A percentile compares a stretch with the other conserved stretches of the same genome.
phyloP scores from a whole-genome alignment of 1,284 basidiomycete species.

The Cutaneotrichosporon cutaneum region DNA sequence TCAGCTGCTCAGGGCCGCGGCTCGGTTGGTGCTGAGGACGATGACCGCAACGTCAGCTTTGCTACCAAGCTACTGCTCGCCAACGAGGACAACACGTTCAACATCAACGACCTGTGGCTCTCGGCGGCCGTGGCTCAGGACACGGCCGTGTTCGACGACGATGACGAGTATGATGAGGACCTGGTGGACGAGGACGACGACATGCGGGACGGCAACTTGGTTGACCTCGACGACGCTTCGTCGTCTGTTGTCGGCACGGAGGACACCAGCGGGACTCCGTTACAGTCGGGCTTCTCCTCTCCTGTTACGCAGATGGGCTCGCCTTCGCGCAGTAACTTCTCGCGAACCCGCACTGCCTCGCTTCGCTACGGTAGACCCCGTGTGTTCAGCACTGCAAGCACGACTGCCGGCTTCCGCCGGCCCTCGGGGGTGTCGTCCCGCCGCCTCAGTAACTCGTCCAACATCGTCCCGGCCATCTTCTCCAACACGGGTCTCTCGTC shows the following conservation, averaged over 20 bases:
- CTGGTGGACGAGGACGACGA: slow-evolving; percentile 22
- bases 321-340: slow-evolving; percentile 17
- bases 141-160: slow-evolving; percentile 53
- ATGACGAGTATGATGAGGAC: slow-evolving; percentile 44
- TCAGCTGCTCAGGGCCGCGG: slow-evolving; percentile 38
- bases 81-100: slow-evolving; percentile 55
- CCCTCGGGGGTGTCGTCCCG: slow-evolving; percentile 34
- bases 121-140: slow-evolving; percentile 54
- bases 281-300: slow-evolving; percentile 17
- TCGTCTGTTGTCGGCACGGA: slow-evolving; percentile 27
- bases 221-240: slow-evolving; percentile 8
- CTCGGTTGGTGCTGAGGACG: slow-evolving; percentile 32
- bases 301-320: background rate
- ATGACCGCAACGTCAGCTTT: slow-evolving; percentile 56
- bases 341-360: slow-evolving; percentile 9
- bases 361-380: slow-evolving; percentile 1
- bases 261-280: slow-evolving; percentile 6
- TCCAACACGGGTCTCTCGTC: slow-evolving; percentile 49
- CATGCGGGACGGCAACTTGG: slow-evolving; percentile 10
- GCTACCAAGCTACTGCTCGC: slow-evolving; percentile 81
- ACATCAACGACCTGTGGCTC: slow-evolving; percentile 55
- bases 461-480: slow-evolving; percentile 50
- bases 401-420: slow-evolving; percentile 21
- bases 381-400: slow-evolving; percentile 16
- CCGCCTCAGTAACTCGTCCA: slow-evolving; percentile 47